Evolutionary conservation across 2,329 filamentous ascomycete genomes (phyloP).

Genomic region (Ophiostoma sp.): DNA sequence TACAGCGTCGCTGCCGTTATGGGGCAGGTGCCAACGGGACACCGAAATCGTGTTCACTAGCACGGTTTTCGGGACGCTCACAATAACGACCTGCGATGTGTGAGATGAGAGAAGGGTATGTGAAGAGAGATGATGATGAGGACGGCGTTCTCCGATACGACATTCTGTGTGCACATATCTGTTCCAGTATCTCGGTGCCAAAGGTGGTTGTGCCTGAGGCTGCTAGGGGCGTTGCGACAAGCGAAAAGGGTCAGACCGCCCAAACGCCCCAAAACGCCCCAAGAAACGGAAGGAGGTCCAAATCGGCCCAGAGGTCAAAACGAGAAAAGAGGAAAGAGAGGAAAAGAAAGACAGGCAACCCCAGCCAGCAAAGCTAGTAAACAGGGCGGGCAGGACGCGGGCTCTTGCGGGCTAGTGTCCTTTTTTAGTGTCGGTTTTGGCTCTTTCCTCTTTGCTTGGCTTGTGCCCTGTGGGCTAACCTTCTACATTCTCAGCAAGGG

Average conservation of each 20-base stretch:
- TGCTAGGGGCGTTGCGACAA: neutral
- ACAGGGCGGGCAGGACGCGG: neutral
- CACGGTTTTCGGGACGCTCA: constrained; percentile 13
- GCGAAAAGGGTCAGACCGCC: neutral
- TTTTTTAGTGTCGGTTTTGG: neutral
- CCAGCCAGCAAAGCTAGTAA: neutral
- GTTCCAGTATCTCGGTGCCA: neutral
- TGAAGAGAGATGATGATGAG: neutral
- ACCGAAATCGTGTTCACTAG: constrained; percentile 5
- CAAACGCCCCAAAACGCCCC: neutral
- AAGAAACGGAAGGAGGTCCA: neutral
- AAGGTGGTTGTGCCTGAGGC: neutral
- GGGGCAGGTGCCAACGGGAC: constrained; percentile 9
- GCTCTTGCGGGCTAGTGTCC: neutral
- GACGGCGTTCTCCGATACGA: neutral
- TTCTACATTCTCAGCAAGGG: neutral
- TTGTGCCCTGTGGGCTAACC: neutral
- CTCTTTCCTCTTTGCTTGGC: neutral
- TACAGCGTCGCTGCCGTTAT: constrained; percentile 13
- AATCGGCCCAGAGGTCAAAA: neutral
- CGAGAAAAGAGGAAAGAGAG: neutral
- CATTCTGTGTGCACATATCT: neutral
- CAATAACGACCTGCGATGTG: neutral
- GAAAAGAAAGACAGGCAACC: neutral
- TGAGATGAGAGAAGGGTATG: neutral